Conservation (phyloP, 176 grass and related monocot genomes). For the Puya raimondii region DNA sequence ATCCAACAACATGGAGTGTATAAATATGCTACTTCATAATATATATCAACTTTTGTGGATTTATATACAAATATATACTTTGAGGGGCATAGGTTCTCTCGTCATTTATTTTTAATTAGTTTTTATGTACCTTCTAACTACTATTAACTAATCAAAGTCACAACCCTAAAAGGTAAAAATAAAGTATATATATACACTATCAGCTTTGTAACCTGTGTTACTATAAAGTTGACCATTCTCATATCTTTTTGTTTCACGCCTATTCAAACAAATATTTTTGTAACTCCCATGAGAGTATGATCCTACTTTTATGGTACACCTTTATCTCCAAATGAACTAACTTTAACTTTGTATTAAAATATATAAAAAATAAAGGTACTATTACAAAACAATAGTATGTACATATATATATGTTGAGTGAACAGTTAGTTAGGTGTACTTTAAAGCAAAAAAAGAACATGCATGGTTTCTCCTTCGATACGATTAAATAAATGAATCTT, state of each 20-base stretch:
- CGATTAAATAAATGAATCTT: background rate
- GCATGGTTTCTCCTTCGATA: background rate
- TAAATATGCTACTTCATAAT: too few relatives aligned
- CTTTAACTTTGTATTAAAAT: background rate
- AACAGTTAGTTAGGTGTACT: conserved; percentile 1
- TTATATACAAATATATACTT: too few relatives aligned
- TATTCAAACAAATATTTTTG: background rate
- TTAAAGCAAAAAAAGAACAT: background rate
- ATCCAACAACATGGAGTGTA: too few relatives aligned
- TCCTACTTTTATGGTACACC: background rate
- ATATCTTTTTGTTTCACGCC: background rate
- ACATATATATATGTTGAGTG: background rate
- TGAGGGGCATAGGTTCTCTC: too few relatives aligned
- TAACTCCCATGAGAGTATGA: background rate
- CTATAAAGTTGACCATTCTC: background rate
- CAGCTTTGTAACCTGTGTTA: too few relatives aligned
- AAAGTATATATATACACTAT: too few relatives aligned
- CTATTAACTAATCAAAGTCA: too few relatives aligned
- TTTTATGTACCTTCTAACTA: too few relatives aligned
- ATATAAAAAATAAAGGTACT: background rate
- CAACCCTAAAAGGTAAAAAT: too few relatives aligned
- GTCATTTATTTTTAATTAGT: too few relatives aligned
- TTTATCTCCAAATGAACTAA: background rate
- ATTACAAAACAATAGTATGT: background rate
- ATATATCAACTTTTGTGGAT: too few relatives aligned